phyloP scores from a whole-genome alignment of 2,329 filamentous ascomycete genomes.

The Cucurbitaria berberidis region DNA sequence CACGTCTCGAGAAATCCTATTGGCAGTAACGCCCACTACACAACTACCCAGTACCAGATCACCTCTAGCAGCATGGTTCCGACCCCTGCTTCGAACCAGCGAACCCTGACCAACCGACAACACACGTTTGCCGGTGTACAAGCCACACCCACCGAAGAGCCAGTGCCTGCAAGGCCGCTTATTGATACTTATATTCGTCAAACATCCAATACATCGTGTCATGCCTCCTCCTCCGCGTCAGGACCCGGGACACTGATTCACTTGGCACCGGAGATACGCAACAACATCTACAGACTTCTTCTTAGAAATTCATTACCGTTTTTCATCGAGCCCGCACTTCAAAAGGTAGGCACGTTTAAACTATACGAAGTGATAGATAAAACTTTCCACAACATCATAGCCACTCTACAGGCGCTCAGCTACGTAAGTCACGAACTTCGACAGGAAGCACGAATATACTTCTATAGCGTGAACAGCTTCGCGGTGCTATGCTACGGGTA shows the following conservation, averaged over 20 bases:
- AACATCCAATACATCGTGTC: background rate
- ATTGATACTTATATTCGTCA: too few relatives aligned
- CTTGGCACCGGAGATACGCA: background rate
- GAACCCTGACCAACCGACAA: too few relatives aligned
- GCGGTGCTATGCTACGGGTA: background rate
- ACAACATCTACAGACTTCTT: background rate
- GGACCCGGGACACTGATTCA: background rate
- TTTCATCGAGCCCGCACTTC: background rate
- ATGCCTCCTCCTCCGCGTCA: background rate
- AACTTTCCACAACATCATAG: background rate
- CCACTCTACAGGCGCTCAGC: background rate
- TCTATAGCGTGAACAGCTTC: conserved; percentile 3
- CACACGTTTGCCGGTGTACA: too few relatives aligned
- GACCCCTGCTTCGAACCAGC: too few relatives aligned
- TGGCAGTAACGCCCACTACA: too few relatives aligned
- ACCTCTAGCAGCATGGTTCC: too few relatives aligned
- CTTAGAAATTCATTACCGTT: background rate
- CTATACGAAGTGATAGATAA: background rate
- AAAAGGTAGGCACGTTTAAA: background rate
- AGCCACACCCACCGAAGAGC: too few relatives aligned
- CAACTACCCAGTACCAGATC: too few relatives aligned
- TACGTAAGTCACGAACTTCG: background rate
- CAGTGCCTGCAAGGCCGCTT: too few relatives aligned
- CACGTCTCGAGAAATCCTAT: too few relatives aligned
- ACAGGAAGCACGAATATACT: conserved; percentile 3